phyloP scores from a whole-genome alignment of 306 rosid species.

The Citrullus amarus region DNA sequence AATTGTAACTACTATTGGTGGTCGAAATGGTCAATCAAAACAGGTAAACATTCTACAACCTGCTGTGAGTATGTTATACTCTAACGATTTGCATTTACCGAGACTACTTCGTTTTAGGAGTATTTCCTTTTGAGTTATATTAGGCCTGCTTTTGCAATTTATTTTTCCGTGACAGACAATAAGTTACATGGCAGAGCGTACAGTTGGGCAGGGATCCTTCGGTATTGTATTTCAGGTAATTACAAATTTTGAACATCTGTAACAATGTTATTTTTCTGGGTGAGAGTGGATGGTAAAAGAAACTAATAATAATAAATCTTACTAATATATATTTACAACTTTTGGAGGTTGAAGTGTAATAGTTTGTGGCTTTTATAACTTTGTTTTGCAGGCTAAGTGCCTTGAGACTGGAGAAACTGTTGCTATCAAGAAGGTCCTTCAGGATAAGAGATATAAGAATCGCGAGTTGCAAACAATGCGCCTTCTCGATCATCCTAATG shows the following conservation, averaged over 20 bases:
- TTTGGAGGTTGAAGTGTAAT: not conserved
- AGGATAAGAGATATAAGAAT: slow-evolving; percentile 60
- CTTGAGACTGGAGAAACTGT: slow-evolving; percentile 58
- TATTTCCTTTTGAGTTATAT: not conserved
- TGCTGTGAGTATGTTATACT: not conserved
- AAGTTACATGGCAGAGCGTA: slow-evolving; percentile 72
- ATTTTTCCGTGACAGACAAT: slow-evolving; percentile 29
- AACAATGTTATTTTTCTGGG: not conserved
- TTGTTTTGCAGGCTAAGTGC: slow-evolving; percentile 50
- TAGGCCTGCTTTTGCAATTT: not conserved
- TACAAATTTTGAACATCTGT: slow-evolving; percentile 6
- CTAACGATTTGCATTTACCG: not conserved
- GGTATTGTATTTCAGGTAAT: slow-evolving; percentile 65
- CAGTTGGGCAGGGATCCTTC: slow-evolving; percentile 60
- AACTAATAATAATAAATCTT: not conserved
- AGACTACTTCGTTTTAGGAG: not conserved
- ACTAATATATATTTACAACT: not conserved
- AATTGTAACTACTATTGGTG: slow-evolving; percentile 56
- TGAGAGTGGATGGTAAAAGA: not conserved
- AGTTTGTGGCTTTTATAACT: not conserved
- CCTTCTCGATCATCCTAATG: slow-evolving; percentile 66
- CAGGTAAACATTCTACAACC: slow-evolving; percentile 26
- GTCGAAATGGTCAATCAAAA: slow-evolving; percentile 59
- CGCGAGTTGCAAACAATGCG: slow-evolving; percentile 72
- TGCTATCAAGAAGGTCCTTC: slow-evolving; percentile 58